phyloP scores from a whole-genome alignment of 371 early-diverging fungal species.

The Chytridium lagenaria region DNA sequence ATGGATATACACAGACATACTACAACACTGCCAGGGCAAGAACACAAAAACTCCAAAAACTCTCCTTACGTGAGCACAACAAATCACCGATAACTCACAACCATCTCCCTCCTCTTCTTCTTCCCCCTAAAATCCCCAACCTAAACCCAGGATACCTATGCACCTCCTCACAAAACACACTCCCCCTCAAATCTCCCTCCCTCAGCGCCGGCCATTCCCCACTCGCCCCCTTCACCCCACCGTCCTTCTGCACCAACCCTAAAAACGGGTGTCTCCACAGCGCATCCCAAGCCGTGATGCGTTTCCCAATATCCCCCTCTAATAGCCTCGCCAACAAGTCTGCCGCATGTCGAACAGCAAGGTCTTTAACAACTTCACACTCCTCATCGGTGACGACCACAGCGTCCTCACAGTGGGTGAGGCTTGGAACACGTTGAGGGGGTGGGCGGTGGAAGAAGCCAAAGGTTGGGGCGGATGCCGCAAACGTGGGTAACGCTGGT shows the following conservation, averaged over 20 bases:
- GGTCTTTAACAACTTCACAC: conserved; percentile 3
- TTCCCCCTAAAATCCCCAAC: background rate
- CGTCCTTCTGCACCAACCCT: background rate
- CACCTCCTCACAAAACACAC: no score
- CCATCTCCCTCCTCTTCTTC: conserved; percentile 10
- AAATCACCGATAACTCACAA: conserved; percentile 1
- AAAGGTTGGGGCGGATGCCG: background rate
- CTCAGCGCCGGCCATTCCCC: no score
- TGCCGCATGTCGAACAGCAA: conserved; percentile 27
- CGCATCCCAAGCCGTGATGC: conserved; percentile 52
- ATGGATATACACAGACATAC: no score
- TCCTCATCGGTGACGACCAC: background rate
- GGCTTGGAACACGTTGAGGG: background rate
- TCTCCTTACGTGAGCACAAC: background rate
- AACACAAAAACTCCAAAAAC: background rate
- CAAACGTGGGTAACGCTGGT: background rate
- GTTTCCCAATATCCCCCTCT: conserved; percentile 48
- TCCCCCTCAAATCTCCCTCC: no score
- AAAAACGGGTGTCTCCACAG: conserved; percentile 55
- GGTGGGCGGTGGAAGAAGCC: background rate
- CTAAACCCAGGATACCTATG: background rate
- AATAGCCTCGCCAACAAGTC: conserved; percentile 53
- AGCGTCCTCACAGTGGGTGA: background rate
- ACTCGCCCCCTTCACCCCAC: background rate
- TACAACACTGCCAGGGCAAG: no score